Evolutionary conservation across 1,284 basidiomycete genomes (phyloP), one percentile per base, ranked within the genome.

Genomic region (Amylostereum chailletii): DNA sequence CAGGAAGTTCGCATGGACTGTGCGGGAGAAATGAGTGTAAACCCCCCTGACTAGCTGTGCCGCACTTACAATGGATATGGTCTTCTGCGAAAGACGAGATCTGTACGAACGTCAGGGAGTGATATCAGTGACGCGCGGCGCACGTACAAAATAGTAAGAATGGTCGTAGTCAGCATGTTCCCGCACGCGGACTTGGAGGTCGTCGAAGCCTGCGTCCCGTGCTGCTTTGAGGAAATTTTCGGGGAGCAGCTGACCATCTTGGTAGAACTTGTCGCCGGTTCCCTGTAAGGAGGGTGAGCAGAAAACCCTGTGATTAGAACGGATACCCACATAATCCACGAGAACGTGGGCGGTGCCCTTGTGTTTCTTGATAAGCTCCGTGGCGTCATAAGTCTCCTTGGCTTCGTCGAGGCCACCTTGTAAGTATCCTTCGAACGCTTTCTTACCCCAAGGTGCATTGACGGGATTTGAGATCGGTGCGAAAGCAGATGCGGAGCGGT

Each of bases 151-250:
- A 68, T 84, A 95, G 67, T 94, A 94, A 53, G 80, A 83, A 67
- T 98, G 95, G 64, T 99, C 94, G 62, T 96, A 98, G 7, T 85
- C 93, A 45, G 89, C 86, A 51, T 95, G 91, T 55, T 80, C 75
- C 54, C 90, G 76, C 19, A 97, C 83, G 47, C 79, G 71, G 6
- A 97, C 88, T 62, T 89, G 80, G n/a, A 79, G 72, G 55, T 86
- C 79, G 46, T 81, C 79, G 57, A 87, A 79, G 1, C 88, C 88
- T 5, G 81, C 76, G 49, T 81, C 75, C 50, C 85, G 73, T 2
- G 90, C 86, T 0, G 86, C 89, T 57, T 82, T 79, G 50, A 87
- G 66, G 62, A 99, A 91, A 61, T 88, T 84, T 62, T 97, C 90
- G 0, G 95, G 95, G 42, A 92, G 77, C 7, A 99, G 76, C 65